These are phyloP conservation scores for Calendula officinalis DNA, from an alignment of 129 eudicot species.

Conservation along the genomic window DNA sequence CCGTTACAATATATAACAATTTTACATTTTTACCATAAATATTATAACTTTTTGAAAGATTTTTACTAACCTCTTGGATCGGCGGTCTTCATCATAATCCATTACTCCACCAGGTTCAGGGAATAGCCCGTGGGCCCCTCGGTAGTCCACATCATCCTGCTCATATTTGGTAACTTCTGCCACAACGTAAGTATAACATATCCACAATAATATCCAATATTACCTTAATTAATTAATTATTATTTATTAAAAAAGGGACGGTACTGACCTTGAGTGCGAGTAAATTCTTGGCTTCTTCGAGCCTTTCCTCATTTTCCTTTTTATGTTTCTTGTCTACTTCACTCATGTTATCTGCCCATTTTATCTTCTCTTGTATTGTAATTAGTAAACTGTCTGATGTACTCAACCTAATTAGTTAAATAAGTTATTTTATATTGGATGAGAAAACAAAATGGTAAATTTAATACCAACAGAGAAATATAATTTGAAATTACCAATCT, in stretches of 20 bases:
- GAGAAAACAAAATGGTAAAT: no score
- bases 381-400: constrained; percentile 77
- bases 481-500: constrained; percentile 50
- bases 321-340: not conserved
- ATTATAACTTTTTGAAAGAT: not conserved
- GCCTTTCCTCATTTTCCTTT: constrained; percentile 10
- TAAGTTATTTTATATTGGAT: no score
- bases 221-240: not conserved
- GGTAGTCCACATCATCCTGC: constrained; percentile 90
- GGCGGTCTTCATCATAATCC: constrained; percentile 75
- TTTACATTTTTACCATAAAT: not conserved
- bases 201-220: no score
- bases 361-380: constrained; percentile 33
- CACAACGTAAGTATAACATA: constrained; percentile 63
- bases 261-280: constrained; percentile 75
- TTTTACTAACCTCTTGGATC: constrained; percentile 68
- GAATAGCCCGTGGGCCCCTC: constrained; percentile 64
- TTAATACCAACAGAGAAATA: not conserved
- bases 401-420: constrained; percentile 49
- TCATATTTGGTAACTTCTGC: constrained; percentile 90
- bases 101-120: constrained; percentile 89
- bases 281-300: constrained; percentile 69
- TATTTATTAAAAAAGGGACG: constrained; percentile 4
- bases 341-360: not conserved
- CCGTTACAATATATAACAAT: not conserved